Evolutionary conservation across 768 basidiomycete species (phyloP), one percentile per base, ranked within the genome.

Genomic region (Pleurotus djamor): DNA sequence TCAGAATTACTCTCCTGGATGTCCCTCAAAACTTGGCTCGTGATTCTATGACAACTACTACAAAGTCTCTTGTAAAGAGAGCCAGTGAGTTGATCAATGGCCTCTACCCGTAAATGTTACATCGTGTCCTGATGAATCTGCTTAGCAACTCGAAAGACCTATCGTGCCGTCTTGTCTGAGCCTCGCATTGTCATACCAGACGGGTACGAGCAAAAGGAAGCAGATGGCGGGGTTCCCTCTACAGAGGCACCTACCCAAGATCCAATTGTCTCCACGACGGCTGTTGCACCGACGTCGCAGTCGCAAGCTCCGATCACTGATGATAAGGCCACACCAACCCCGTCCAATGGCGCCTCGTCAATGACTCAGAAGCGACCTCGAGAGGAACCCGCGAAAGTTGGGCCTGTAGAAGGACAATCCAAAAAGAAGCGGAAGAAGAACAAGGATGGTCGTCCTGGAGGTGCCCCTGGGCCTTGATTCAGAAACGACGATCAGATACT

Each of bases 131-230:
- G 33, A 56, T 58, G 51, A 28, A 28, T 9, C 32, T 28, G 5
- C 48, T 17, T 64, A 93, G 92, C 91, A 74, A 91, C 91, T 0
- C 88, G 92, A 35, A 85, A 83, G 67, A 92, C 91, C 4, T 92
- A 90, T 65, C 83, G 91, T 4, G 88, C 92, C 0, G 81, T 93
- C 0, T 73, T 94, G 17, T 92, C 91, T 3, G 89, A 91, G 66
- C 90, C 92, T 0, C 82, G 69, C 49, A 68, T 92, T 8, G 79
- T 93, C 9, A 69, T 91, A 1, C 87, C 87, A 28, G 54, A 56
- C 13, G 37, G 37, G 7, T 44, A 41, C 7, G 12, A 9, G 41
- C 16, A 56, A 4, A 41, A 14, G 37, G 14, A 41, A 17, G 9
- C 38, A 17, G 33, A n/a, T 17, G 41, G 10, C 8, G 4, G n/a